Percentiles rank a stretch among this genome's conserved stretches.
Evolutionary conservation across 768 basidiomycete genomes (phyloP).

Genomic region (Agaricus sinodeliciosus): DNA sequence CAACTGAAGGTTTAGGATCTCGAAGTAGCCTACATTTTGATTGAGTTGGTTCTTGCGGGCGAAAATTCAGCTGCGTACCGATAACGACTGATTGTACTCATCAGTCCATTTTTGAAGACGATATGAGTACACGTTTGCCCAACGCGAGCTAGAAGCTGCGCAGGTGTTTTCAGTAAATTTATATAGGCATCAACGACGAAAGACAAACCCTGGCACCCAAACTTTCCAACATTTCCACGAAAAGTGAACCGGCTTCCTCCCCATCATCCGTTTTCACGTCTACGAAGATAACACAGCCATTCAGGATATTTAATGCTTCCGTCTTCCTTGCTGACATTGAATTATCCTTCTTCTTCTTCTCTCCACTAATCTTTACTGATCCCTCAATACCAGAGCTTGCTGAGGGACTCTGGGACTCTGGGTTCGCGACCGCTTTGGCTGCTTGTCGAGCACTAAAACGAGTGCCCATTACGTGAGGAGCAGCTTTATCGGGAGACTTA

Average conservation of each 20-base stretch:
- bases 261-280: conserved; percentile 84
- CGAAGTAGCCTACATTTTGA: conserved; percentile 40
- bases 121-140: conserved; percentile 78
- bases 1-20: conserved; percentile 65
- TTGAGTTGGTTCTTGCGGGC: not conserved
- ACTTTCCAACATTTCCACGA: conserved; percentile 74
- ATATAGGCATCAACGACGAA: not conserved
- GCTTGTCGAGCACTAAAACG: conserved; percentile 28
- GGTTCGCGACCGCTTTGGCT: conserved; percentile 18
- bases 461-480: conserved; percentile 8
- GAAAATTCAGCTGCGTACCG: conserved; percentile 34
- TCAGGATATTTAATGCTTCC: conserved; percentile 48
- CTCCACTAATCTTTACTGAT: conserved; percentile 14
- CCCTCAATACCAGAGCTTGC: not conserved
- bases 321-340: conserved; percentile 17
- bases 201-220: conserved; percentile 72
- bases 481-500: not conserved
- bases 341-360: conserved; percentile 7
- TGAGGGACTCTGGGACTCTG: conserved; percentile 14
- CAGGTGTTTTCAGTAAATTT: not conserved
- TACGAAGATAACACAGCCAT: conserved; percentile 75
- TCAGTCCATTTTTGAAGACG: conserved; percentile 76
- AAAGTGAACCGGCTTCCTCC: conserved; percentile 73
- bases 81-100: conserved; percentile 68
- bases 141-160: conserved; percentile 55